Conservation (phyloP, 257 asterid species). For the Solanum lycopersicoides region DNA sequence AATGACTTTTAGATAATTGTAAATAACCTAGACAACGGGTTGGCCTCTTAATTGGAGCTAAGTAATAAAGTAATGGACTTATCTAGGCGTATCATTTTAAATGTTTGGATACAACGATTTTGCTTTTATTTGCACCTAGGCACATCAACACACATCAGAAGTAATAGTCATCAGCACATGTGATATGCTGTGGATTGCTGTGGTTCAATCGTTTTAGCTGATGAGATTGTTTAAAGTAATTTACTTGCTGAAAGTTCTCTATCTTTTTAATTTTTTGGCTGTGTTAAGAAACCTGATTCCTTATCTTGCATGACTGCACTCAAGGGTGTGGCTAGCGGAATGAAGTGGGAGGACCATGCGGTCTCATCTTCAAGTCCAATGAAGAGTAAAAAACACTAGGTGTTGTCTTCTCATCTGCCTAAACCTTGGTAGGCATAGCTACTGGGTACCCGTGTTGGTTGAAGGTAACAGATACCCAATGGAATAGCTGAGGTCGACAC, state of each 20-base stretch:
- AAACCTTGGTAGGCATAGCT: not conserved
- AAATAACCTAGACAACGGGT: not conserved
- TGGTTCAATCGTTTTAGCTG: not conserved
- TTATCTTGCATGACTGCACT: not conserved
- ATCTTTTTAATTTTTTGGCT: not conserved
- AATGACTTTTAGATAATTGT: not conserved
- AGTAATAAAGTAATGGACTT: not conserved
- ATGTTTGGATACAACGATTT: not conserved
- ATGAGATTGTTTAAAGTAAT: not conserved
- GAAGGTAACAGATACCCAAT: not conserved
- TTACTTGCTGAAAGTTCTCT: not conserved
- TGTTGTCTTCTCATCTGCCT: not conserved
- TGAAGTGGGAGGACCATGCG: not conserved
- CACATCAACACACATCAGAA: not conserved
- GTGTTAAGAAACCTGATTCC: not conserved
- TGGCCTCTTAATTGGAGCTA: not conserved
- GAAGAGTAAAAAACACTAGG: not conserved
- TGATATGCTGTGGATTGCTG: not conserved
- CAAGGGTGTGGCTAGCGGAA: not conserved
- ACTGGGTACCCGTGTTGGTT: not conserved
- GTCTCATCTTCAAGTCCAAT: not conserved
- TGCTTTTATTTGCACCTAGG: not conserved
- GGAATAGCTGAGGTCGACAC: not conserved
- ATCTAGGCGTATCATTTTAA: not conserved
- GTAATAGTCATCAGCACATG: not conserved